Evolutionary conservation across 305 asterid genomes (phyloP).

Genomic region (Rubia peregrina): DNA sequence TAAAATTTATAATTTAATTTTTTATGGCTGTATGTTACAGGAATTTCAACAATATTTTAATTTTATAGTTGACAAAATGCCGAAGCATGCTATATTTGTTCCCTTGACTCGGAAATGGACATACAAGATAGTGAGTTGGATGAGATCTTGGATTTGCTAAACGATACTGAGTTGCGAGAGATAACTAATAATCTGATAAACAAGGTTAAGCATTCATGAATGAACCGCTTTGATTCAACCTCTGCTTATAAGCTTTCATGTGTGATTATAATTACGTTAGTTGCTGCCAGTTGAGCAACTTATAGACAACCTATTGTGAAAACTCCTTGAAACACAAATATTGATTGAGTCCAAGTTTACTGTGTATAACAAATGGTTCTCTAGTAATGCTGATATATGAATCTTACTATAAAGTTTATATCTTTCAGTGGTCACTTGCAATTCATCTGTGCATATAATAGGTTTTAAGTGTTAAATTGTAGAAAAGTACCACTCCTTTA

Average conservation of each 20-base stretch:
- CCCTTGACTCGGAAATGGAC: conserved; percentile 35
- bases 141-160: conserved; percentile 59
- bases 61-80: conserved; percentile 23
- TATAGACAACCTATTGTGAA: background rate
- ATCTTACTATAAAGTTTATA: background rate
- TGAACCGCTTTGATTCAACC: background rate
- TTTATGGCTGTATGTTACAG: conserved; percentile 13
- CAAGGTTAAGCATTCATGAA: conserved; percentile 38
- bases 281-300: background rate
- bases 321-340: background rate
- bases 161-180: conserved; percentile 65
- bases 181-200: conserved; percentile 42
- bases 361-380: background rate
- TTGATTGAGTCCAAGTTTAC: background rate
- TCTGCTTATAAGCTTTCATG: background rate
- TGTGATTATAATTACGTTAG: background rate
- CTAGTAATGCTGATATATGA: background rate
- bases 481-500: background rate
- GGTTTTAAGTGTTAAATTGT: background rate
- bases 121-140: conserved; percentile 41
- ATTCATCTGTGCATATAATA: no score
- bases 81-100: conserved; percentile 62
- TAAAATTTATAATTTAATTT: background rate
- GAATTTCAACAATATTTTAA: conserved; percentile 11
- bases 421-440: background rate